A percentile compares a stretch with the other conserved stretches of the same genome.
Evolutionary conservation across 257 asterid genomes (phyloP).

Genomic region (Capsicum chinense): DNA sequence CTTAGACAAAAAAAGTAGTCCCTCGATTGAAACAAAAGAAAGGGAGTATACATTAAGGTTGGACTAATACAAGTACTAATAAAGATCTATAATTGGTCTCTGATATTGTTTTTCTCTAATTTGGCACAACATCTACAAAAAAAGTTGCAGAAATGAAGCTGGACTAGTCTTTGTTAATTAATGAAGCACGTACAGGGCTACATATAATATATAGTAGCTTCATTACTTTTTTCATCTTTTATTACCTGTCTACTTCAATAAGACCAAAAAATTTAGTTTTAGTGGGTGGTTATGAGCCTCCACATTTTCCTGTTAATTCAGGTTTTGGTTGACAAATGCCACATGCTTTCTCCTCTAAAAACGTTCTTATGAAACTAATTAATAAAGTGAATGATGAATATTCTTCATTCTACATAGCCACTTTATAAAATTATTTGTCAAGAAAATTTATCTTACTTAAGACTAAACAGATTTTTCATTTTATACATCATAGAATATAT

Average conservation of each 20-base stretch:
- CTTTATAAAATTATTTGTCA: background rate
- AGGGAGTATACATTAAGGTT: background rate
- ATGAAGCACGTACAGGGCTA: background rate
- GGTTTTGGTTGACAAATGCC: conserved; percentile 29
- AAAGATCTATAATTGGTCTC: background rate
- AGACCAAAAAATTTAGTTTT: background rate
- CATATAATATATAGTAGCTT: background rate
- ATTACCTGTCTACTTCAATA: background rate
- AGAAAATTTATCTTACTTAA: background rate
- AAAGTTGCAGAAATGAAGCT: background rate
- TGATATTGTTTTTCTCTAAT: background rate
- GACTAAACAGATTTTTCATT: too few species aligned
- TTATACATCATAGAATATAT: too few species aligned
- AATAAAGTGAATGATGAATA: background rate
- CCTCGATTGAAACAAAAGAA: too few species aligned
- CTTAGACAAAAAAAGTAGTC: background rate
- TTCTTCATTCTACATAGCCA: background rate
- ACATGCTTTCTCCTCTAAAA: conserved; percentile 22
- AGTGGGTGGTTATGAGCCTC: background rate
- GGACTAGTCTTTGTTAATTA: background rate
- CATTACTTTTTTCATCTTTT: background rate
- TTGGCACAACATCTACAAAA: background rate
- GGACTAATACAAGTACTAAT: background rate
- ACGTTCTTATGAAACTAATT: background rate
- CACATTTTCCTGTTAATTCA: conserved; percentile 10